Percentiles rank a stretch among this genome's conserved stretches.
These are phyloP conservation scores for Colletotrichum zoysiae DNA, from an alignment of 2,329 filamentous ascomycete species.

Conservation along the genomic window DNA sequence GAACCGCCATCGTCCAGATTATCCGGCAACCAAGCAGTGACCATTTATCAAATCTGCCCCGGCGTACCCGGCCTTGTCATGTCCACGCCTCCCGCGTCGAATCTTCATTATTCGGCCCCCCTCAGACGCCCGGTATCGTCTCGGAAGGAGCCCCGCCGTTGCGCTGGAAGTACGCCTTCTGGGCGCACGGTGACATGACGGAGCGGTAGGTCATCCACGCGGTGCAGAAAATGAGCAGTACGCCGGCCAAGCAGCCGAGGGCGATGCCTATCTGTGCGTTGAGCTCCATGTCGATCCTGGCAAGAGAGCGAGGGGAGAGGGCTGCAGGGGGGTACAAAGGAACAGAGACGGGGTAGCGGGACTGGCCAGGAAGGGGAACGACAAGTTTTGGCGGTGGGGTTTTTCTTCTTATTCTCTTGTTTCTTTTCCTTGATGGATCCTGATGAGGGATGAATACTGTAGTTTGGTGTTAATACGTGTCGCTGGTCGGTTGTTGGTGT, in stretches of 20 bases:
- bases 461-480: neutral
- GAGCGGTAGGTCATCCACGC: neutral
- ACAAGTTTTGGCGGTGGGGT: neutral
- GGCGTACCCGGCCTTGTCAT: too few species aligned
- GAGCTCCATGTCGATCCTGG: neutral
- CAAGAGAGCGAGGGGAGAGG: neutral
- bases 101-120: neutral
- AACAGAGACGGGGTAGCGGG: neutral
- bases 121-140: conserved; percentile 2
- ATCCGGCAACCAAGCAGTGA: neutral
- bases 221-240: neutral
- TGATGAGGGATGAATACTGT: neutral
- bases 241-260: neutral
- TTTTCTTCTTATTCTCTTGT: too few species aligned
- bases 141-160: conserved; percentile 1
- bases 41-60: neutral
- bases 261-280: neutral
- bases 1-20: neutral
- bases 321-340: neutral
- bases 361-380: neutral
- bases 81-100: neutral
- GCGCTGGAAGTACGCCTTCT: conserved; percentile 20
- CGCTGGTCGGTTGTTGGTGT: neutral
- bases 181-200: conserved; percentile 27
- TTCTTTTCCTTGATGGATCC: neutral